These are phyloP conservation scores for Apiotrichum laibachii DNA, from an alignment of 1,284 basidiomycete species.

Conservation along the genomic window DNA sequence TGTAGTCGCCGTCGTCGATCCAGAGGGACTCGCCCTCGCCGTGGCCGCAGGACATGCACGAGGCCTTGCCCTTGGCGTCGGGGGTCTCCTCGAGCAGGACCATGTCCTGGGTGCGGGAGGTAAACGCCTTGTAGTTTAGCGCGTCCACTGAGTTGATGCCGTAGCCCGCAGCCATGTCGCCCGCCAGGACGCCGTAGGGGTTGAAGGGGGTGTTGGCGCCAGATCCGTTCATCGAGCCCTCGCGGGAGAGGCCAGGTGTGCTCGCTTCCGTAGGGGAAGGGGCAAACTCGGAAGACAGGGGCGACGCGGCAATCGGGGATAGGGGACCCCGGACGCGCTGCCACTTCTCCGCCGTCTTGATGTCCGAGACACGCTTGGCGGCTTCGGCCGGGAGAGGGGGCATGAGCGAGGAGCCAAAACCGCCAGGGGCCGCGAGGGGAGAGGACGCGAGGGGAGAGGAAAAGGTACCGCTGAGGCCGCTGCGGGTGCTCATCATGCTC, in stretches of 20 bases:
- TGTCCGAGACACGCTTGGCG: background rate
- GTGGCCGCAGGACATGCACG: constrained; percentile 6
- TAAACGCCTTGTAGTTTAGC: constrained; percentile 11
- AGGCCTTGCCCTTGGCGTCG: constrained; percentile 5
- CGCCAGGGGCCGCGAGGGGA: too few species aligned
- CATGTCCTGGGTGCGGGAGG: constrained; percentile 17
- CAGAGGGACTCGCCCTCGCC: constrained; percentile 44
- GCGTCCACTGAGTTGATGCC: constrained; percentile 2
- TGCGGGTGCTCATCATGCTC: background rate
- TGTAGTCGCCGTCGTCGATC: constrained; percentile 65
- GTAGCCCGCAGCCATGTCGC: background rate
- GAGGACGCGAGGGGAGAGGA: too few species aligned
- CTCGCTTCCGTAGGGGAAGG: too few species aligned
- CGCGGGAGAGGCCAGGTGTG: too few species aligned
- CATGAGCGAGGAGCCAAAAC: background rate
- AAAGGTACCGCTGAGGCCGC: background rate
- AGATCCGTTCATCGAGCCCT: background rate
- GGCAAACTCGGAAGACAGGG: background rate
- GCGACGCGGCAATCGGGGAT: background rate
- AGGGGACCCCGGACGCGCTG: background rate
- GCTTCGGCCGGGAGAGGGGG: background rate
- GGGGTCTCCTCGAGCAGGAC: constrained; percentile 19
- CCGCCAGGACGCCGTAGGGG: constrained; percentile 1
- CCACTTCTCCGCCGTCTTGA: background rate
- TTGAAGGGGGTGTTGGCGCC: constrained; percentile 6